Evolutionary conservation across 179 eudicot species (phyloP), one percentile per base, ranked within the genome.

Genomic region (Silene coronaria): DNA sequence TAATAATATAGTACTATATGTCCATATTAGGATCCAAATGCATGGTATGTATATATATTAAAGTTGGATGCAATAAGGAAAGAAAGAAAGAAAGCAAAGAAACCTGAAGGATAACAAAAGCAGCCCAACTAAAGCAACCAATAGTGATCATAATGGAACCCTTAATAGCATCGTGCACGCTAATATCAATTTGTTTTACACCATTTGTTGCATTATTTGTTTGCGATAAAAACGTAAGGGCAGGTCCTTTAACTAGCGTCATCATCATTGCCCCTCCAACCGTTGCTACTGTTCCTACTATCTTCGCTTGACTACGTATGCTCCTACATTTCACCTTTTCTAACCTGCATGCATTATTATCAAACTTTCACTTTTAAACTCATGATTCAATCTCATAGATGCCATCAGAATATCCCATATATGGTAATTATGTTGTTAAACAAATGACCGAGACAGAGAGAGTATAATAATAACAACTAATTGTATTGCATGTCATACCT

Each of bases 221-320:
- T 58, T 82, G 82, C 80, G 91, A 85, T 30, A 84, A 73, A 82
- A 79, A 67, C 30, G 74, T 9, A 73, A 74, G 12, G 36, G 76
- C 46, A 55, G 86, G 90, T 6, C 98, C 98, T 71, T 83, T 88
- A 2, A 86, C 24, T 1, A 90, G 61, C 24, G 97, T 90, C 94
- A 94, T 90, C 71, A 92, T 77, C 97, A 89, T 90, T 3, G 97
- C 98, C 13, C 98, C 97, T 5, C 87, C 94, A 3, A 94, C 81
- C 3, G 97, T 94, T 27, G 87, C 87, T 8, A 94, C 11, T 7
- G 97, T 91, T 28, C 97, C 98, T 21, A 84, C 21, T 7, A 94
- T 79, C 81, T 91, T 94, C 1, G 97, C 97, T 75, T 89, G 96
- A 84, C 96, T 87, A 5, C 83, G 85, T 0, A 85, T 48, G 66